Evolutionary conservation across 208 protist genomes (phyloP), one percentile per base, ranked within the genome.

Genomic region (Trypanosoma rangeli): DNA sequence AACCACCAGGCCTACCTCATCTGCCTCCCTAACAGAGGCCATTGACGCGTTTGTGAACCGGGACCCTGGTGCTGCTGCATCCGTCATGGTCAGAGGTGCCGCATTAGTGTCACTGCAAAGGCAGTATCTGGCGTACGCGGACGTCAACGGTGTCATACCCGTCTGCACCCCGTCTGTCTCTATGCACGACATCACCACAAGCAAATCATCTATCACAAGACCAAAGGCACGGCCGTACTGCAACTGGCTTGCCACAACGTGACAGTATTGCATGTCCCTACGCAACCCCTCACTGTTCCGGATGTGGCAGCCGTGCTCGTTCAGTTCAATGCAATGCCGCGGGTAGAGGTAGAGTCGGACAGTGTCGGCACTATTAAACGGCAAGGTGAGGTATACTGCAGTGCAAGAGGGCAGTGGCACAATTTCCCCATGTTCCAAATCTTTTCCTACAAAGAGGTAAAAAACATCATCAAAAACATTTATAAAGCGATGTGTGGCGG

Each of bases 401-500:
- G 73, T 64, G 39, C 37, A 64, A 24, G 78, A 75, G 26, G 60
- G 78, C 10, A 83, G 26, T 28, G 68, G 57, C 10, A 73, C 31
- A 61, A 73, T 73, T 44, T 73, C 68, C 16, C 68, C 68, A 22
- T 66, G 18, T 10, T 64, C 67, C 33, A 53, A 5, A 53, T 71
- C 18, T 39, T 65, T 64, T 31, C 46, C 64, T 39, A 76, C 54
- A 31, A 78, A 70, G 18, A 88, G 75, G 65, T 83, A 94, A 62
- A 94, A 82, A 28, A 80, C 74, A 58, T 67, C 74, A 63, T 76
- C 63, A 68, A 92, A 94, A 37, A 70, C 76, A 66, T 94, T 94
- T 48, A 81, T 52, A 42, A 94, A 88, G 28, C 88, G 88, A 74
- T 94, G 88, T 26, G 88, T 94, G 5, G 80, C 42, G 39, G 48